Evolutionary conservation across 805 yeast genomes (phyloP).

Genomic region (Hemisphaericaspora nanyangensis): DNA sequence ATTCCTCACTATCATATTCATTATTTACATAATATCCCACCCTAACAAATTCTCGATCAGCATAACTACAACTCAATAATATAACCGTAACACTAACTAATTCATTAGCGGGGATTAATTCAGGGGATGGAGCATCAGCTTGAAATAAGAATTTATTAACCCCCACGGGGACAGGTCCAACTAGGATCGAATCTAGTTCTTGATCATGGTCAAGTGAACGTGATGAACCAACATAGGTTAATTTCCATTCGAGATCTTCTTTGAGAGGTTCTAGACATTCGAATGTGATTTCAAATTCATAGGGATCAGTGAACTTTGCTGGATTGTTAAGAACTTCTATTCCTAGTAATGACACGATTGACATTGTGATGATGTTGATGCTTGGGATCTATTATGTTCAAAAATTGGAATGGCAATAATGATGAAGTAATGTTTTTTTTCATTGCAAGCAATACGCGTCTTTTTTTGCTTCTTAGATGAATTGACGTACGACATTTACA

Average conservation of each 20-base stretch:
- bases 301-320: slow-evolving; percentile 88
- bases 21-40: slow-evolving; percentile 98
- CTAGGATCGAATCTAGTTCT: slow-evolving; percentile 91
- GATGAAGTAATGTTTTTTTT: background rate
- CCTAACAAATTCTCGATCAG: slow-evolving; percentile 90
- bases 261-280: slow-evolving; percentile 92
- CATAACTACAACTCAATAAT: slow-evolving; percentile 85
- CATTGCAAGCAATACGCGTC: background rate
- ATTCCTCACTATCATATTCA: slow-evolving; percentile 90
- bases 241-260: slow-evolving; percentile 94
- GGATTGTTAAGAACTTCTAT: slow-evolving; percentile 93
- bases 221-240: slow-evolving; percentile 95
- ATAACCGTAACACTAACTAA: slow-evolving; percentile 94
- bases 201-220: slow-evolving; percentile 95
- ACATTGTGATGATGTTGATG: too few relatives aligned
- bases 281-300: slow-evolving; percentile 94
- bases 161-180: slow-evolving; percentile 98
- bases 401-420: background rate
- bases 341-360: slow-evolving; percentile 88
- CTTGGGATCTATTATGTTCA: too few relatives aligned
- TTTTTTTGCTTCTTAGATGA: background rate
- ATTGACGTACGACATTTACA: background rate
- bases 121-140: slow-evolving; percentile 97
- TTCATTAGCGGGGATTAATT: slow-evolving; percentile 92
- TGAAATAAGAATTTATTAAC: slow-evolving; percentile 87